These are phyloP conservation scores for Tetragonia tetragonoides DNA, from an alignment of 148 eudicot genomes.

Conservation along the genomic window DNA sequence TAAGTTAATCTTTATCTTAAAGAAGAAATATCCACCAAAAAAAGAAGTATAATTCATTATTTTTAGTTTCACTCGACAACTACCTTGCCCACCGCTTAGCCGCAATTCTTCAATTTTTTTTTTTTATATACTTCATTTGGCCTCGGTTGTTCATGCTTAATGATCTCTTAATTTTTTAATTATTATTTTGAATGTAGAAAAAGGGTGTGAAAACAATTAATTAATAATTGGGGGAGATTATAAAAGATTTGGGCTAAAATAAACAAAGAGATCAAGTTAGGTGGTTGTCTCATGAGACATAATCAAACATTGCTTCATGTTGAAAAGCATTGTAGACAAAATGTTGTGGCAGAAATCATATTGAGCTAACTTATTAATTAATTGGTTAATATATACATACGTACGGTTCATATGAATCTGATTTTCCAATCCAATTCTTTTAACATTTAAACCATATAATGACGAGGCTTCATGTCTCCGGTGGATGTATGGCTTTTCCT, in stretches of 20 bases:
- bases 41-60: too few species aligned
- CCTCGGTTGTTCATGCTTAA: not conserved
- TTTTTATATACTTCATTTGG: not conserved
- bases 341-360: constrained; percentile 8
- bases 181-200: too few species aligned
- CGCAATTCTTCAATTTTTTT: too few species aligned
- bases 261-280: constrained; percentile 18
- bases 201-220: not conserved
- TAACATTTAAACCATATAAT: not conserved
- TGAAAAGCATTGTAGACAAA: not conserved
- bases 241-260: not conserved
- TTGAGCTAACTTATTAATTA: not conserved
- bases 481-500: not conserved
- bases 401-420: constrained; percentile 6
- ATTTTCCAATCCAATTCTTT: not conserved
- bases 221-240: not conserved
- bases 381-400: not conserved
- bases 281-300: constrained; percentile 18
- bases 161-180: not conserved
- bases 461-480: not conserved
- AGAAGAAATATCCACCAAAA: too few species aligned
- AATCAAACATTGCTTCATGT: constrained; percentile 9
- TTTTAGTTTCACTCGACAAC: too few species aligned
- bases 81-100: too few species aligned
- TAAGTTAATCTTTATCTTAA: too few species aligned